These are phyloP conservation scores for Echinochloa phyllopogon DNA, from an alignment of 176 grass and related monocot genomes.

Conservation along the genomic window DNA sequence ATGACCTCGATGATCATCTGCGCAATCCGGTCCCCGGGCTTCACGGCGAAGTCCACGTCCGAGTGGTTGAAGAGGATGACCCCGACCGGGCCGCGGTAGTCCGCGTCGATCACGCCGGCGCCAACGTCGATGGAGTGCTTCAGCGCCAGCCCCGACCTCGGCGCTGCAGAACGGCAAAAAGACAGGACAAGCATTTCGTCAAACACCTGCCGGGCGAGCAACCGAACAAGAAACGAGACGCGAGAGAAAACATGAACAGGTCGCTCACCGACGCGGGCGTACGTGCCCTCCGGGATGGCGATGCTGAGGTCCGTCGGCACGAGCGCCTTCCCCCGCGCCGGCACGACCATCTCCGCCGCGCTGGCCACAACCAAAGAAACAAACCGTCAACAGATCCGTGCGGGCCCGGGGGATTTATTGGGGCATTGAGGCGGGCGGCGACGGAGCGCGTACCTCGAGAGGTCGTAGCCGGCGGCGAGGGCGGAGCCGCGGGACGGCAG, in stretches of 20 bases:
- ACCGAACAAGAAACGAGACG: background rate
- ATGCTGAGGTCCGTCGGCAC: constrained; percentile 79
- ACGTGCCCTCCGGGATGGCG: constrained; percentile 84
- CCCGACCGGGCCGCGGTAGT: constrained; percentile 77
- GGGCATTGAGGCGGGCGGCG: background rate
- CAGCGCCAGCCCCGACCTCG: constrained; percentile 74
- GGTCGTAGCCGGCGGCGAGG: constrained; percentile 89
- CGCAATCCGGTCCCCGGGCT: constrained; percentile 66
- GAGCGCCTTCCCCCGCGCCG: constrained; percentile 84
- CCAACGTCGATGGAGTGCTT: constrained; percentile 92
- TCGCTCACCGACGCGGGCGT: constrained; percentile 79
- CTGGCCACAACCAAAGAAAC: constrained; percentile 6
- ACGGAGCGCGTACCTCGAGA: constrained; percentile 58
- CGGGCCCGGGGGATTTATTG: no score
- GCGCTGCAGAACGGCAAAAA: constrained; percentile 36
- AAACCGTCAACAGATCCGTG: background rate
- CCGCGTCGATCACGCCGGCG: constrained; percentile 86
- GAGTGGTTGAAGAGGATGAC: constrained; percentile 96
- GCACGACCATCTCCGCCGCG: constrained; percentile 57
- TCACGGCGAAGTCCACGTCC: constrained; percentile 73
- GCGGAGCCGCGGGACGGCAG: constrained; percentile 74
- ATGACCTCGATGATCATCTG: constrained; percentile 83
- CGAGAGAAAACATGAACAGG: background rate
- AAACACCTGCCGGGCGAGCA: background rate
- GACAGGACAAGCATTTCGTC: constrained; percentile 25